Conservation (phyloP, 2,329 filamentous ascomycete genomes). For the Colletotrichum trifolii region DNA sequence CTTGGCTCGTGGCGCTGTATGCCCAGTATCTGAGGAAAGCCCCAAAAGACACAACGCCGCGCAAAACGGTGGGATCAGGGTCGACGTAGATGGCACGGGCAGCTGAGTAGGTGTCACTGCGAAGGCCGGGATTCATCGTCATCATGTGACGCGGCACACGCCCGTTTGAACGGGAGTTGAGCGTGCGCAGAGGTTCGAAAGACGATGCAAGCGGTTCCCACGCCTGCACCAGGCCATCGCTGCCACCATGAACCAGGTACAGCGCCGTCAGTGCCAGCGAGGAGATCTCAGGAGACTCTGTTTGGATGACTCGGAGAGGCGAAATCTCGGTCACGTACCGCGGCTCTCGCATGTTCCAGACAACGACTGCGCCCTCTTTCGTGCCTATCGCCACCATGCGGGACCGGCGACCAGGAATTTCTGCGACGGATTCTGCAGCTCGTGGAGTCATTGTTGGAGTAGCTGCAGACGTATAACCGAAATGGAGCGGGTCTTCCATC, state of each 20-base stretch:
- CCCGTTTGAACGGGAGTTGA: conserved; percentile 86
- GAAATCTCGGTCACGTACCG: conserved; percentile 70
- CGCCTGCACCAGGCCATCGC: conserved; percentile 92
- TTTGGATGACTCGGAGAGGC: conserved; percentile 85
- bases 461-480: conserved; percentile 61
- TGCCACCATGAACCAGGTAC: conserved; percentile 92
- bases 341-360: conserved; percentile 85
- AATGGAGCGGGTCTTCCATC: conserved; percentile 79
- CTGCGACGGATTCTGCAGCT: conserved; percentile 44
- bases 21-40: conserved; percentile 92
- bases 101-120: conserved; percentile 80
- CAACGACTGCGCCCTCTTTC: conserved; percentile 76
- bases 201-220: conserved; percentile 96
- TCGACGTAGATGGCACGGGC: conserved; percentile 88
- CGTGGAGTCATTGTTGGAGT: conserved; percentile 56
- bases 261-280: conserved; percentile 85
- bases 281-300: conserved; percentile 88
- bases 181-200: conserved; percentile 80
- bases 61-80: conserved; percentile 84
- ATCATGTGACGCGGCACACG: conserved; percentile 80
- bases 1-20: conserved; percentile 85
- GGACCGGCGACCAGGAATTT: conserved; percentile 86
- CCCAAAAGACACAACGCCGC: conserved; percentile 88
- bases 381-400: conserved; percentile 87
- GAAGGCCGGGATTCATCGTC: conserved; percentile 65